Conservation (phyloP, 805 yeast species). For the Saturnispora halmiae region DNA sequence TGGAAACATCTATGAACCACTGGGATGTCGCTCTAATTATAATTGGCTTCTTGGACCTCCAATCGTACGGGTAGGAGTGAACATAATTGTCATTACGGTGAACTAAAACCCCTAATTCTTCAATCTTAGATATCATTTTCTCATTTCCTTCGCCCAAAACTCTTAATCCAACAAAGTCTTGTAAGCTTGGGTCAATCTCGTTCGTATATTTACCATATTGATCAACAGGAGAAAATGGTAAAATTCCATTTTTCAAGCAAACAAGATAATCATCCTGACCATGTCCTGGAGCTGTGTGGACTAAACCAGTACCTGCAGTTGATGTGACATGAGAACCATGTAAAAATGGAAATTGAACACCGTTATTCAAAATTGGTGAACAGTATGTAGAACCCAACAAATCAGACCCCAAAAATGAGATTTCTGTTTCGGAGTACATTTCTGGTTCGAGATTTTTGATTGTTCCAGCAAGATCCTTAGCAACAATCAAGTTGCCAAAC, state of each 20-base stretch:
- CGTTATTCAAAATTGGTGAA: constrained; percentile 41
- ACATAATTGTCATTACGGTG: constrained; percentile 40
- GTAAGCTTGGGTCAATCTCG: constrained; percentile 38
- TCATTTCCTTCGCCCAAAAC: constrained; percentile 56
- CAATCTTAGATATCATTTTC: constrained; percentile 36
- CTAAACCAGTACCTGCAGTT: constrained; percentile 86
- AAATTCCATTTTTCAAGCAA: constrained; percentile 49
- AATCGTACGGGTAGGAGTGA: constrained; percentile 93
- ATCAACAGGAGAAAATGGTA: constrained; percentile 71
- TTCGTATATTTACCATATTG: constrained; percentile 56
- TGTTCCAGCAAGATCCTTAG: constrained; percentile 36
- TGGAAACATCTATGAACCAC: constrained; percentile 86
- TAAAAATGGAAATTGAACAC: constrained; percentile 45
- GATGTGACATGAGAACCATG: constrained; percentile 77
- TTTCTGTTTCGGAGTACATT: constrained; percentile 17
- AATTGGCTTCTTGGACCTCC: constrained; percentile 96
- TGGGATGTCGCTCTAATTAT: constrained; percentile 92
- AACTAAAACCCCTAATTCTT: constrained; percentile 37
- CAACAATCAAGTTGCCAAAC: constrained; percentile 48
- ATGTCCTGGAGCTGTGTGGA: constrained; percentile 97
- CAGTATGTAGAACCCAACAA: constrained; percentile 38
- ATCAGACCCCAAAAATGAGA: constrained; percentile 33
- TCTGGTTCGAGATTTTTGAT: constrained; percentile 29
- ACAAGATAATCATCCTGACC: constrained; percentile 86
- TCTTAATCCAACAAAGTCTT: constrained; percentile 41